These are phyloP conservation scores for Vitis labrusca DNA, from an alignment of 164 flowering plant species.

Conservation along the genomic window DNA sequence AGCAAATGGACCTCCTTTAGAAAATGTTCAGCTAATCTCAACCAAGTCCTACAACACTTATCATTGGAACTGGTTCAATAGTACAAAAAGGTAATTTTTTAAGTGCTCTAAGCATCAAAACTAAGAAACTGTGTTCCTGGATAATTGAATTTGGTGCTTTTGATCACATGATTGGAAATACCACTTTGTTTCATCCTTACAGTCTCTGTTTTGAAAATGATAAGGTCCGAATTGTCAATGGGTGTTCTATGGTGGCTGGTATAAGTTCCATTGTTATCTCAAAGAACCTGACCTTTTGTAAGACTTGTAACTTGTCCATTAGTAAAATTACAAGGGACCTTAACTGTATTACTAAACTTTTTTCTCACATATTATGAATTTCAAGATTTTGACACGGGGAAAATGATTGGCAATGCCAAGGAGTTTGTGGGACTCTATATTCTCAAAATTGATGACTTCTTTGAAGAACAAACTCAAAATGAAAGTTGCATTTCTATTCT, in stretches of 20 bases:
- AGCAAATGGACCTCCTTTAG: no score
- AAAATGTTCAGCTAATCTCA: not conserved
- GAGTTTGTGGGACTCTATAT: not conserved
- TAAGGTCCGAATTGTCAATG: not conserved
- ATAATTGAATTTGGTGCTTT: slow-evolving; percentile 11
- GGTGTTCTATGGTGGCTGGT: not conserved
- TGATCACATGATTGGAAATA: not conserved
- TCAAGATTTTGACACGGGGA: not conserved
- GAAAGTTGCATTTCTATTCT: not conserved
- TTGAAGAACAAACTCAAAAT: not conserved
- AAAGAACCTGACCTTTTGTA: not conserved
- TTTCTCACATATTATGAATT: not conserved
- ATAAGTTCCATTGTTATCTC: not conserved
- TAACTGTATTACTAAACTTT: not conserved
- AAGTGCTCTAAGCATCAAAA: not conserved
- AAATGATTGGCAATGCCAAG: not conserved
- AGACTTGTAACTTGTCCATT: not conserved
- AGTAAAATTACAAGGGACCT: not conserved
- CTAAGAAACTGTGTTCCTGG: not conserved
- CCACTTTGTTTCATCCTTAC: not conserved
- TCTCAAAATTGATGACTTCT: not conserved
- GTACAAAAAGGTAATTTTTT: not conserved
- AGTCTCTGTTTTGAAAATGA: not conserved
- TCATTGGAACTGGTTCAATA: not conserved
- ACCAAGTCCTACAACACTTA: not conserved